Evolutionary conservation across 169 alveolate species (phyloP).

Genomic region (Plasmodium adleri): DNA sequence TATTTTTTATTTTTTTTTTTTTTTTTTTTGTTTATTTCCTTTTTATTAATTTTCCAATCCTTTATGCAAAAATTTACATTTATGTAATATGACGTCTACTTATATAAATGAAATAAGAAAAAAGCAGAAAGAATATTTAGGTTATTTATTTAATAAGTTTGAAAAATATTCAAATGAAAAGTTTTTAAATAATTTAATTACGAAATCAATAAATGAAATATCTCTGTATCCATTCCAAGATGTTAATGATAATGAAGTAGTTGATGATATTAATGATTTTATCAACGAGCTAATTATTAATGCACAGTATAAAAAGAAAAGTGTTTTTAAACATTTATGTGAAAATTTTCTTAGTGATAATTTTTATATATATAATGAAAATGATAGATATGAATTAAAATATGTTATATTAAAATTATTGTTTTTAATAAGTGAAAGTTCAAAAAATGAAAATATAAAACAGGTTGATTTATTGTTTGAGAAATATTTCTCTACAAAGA

Average conservation of each 20-base stretch:
- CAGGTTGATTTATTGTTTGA: slow-evolving; percentile 35
- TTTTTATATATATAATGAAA: slow-evolving; percentile 54
- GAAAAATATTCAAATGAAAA: slow-evolving; percentile 61
- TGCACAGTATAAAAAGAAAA: slow-evolving; percentile 76
- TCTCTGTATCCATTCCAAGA: slow-evolving; percentile 76
- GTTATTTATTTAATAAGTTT: slow-evolving; percentile 54
- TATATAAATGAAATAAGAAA: slow-evolving; percentile 58
- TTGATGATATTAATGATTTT: slow-evolving; percentile 57
- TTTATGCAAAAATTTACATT: background rate
- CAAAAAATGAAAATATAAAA: slow-evolving; percentile 32
- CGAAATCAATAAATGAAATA: slow-evolving; percentile 73
- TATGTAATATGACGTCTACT: slow-evolving; percentile 64
- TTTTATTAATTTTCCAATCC: background rate
- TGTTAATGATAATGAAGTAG: slow-evolving; percentile 70
- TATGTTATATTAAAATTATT: slow-evolving; percentile 65
- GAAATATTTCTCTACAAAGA: slow-evolving; percentile 28
- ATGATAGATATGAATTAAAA: slow-evolving; percentile 74
- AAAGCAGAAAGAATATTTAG: slow-evolving; percentile 68
- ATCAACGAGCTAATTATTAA: slow-evolving; percentile 70
- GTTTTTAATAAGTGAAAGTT: slow-evolving; percentile 69
- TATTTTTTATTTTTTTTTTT: background rate
- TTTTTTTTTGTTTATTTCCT: background rate
- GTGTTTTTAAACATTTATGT: slow-evolving; percentile 63
- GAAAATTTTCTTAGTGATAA: slow-evolving; percentile 47
- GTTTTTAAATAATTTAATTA: slow-evolving; percentile 51